Evolutionary conservation across 2,329 filamentous ascomycete genomes (phyloP).

Genomic region (Reticulascus tulasneorum): DNA sequence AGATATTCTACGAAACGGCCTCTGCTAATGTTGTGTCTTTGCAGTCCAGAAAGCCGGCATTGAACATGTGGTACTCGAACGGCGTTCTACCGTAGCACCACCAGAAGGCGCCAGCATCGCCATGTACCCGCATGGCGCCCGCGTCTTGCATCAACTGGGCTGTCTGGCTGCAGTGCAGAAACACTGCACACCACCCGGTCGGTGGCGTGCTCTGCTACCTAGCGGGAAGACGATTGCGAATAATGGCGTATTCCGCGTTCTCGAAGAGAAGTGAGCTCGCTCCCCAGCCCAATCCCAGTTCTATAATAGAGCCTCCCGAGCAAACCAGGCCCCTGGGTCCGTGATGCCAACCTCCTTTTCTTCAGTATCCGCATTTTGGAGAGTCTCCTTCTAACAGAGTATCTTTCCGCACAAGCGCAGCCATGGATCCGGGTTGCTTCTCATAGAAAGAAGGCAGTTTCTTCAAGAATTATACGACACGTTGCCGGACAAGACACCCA

Average conservation of each 20-base stretch:
- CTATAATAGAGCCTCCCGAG: too few species aligned
- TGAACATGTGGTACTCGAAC: neutral
- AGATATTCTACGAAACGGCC: too few species aligned
- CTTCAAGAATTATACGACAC: neutral
- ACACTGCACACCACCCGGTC: neutral
- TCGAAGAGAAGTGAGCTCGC: too few species aligned
- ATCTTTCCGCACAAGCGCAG: conserved; percentile 1
- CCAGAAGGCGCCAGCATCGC: neutral
- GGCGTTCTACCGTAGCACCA: conserved; percentile 16
- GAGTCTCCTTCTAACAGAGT: too few species aligned
- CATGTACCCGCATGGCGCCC: neutral
- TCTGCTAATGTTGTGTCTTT: too few species aligned
- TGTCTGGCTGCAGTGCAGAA: neutral
- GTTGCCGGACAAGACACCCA: neutral
- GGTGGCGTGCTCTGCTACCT: neutral
- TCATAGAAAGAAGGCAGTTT: neutral
- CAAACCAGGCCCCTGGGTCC: too few species aligned
- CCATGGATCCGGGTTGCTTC: neutral
- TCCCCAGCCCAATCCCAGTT: too few species aligned
- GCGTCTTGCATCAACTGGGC: neutral
- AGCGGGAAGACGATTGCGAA: neutral
- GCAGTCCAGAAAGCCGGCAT: conserved; percentile 1
- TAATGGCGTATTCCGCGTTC: neutral
- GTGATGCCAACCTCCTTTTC: too few species aligned
- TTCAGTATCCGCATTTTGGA: too few species aligned